phyloP scores from a whole-genome alignment of 208 protist genomes.

The Trypanosoma grayi region DNA sequence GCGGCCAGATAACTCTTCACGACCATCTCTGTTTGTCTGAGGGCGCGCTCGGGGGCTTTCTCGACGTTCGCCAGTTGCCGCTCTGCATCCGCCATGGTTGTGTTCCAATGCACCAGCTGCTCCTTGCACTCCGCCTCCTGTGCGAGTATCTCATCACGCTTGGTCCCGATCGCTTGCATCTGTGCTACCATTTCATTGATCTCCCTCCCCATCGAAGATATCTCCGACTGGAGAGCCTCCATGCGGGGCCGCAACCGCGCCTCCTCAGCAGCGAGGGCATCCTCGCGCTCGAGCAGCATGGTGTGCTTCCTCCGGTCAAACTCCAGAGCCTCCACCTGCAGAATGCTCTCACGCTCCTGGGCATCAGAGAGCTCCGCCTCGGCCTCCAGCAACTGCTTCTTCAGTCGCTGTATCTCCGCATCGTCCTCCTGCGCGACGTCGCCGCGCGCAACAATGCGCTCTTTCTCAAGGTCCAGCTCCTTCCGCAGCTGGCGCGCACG shows the following conservation, averaged over 20 bases:
- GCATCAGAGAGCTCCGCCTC: constrained; percentile 76
- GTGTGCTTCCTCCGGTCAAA: constrained; percentile 88
- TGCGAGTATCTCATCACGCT: constrained; percentile 42
- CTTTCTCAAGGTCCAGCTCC: constrained; percentile 73
- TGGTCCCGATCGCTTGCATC: constrained; percentile 36
- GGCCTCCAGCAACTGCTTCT: constrained; percentile 61
- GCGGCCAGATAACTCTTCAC: constrained; percentile 54
- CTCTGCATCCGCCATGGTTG: constrained; percentile 56
- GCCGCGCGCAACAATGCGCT: constrained; percentile 61
- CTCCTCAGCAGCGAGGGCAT: constrained; percentile 86
- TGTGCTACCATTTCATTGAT: constrained; percentile 61
- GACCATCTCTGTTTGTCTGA: constrained; percentile 80
- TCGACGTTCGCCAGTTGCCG: constrained; percentile 78
- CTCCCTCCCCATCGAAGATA: constrained; percentile 68
- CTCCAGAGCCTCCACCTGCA: constrained; percentile 91
- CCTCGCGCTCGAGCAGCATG: constrained; percentile 84
- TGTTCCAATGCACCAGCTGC: constrained; percentile 49
- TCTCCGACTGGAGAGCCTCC: constrained; percentile 68
- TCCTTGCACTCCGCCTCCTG: constrained; percentile 60
- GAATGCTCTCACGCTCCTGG: constrained; percentile 88
- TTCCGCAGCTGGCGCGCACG: constrained; percentile 80
- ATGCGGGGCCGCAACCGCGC: constrained; percentile 83
- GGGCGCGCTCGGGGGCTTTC: constrained; percentile 74
- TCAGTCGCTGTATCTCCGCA: constrained; percentile 80
- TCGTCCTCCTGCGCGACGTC: constrained; percentile 80